Evolutionary conservation across 2,329 filamentous ascomycete genomes (phyloP), one percentile per base, ranked within the genome.

Genomic region (Verticillium isaacii): DNA sequence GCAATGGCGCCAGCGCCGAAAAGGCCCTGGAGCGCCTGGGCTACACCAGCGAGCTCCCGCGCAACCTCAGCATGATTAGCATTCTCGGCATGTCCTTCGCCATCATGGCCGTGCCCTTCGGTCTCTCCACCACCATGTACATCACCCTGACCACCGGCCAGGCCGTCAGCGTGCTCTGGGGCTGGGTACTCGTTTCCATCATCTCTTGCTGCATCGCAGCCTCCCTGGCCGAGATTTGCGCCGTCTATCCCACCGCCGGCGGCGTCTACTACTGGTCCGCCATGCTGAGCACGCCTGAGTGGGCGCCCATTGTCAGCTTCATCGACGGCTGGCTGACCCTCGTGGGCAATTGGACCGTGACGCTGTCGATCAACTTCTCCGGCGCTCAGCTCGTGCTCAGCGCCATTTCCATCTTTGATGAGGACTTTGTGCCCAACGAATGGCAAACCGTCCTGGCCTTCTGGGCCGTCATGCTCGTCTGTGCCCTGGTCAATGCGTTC

Each of bases 361-460:
- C 79, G 0, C 74, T 86, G 19, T 83, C 80, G 45, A 91, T 92
- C 74, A 90, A 89, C 70, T 92, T 92, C 69, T 85, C 82, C 0
- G 88, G 88, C 2, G 89, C 82, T 0, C 86, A 90, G 69, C 71
- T 69, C 5, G 60, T 69, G 61, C 78, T 91, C 23, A 85, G 82
- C 58, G 87, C 88, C 1, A 89, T 91, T 64, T 82, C 84, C n/a
- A 76, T 91, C 0, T 91, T 86, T 82, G 77, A 88, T n/a, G 86
- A 89, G 63, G 82, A 87, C 65, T 91, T 86, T 69, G 85, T 85
- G 23, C 80, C 89, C 12, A 90, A 85, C 66, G 74, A 80, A 58
- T 91, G 86, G 84, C 88, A 91, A 75, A 91, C 88, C 0, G 83
- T 91, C 2, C 76, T 91, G 17, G 85, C 82, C 78, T 91, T 90